Conservation (phyloP, 2,329 filamentous ascomycete genomes). For the Cyphellophora europaea region DNA sequence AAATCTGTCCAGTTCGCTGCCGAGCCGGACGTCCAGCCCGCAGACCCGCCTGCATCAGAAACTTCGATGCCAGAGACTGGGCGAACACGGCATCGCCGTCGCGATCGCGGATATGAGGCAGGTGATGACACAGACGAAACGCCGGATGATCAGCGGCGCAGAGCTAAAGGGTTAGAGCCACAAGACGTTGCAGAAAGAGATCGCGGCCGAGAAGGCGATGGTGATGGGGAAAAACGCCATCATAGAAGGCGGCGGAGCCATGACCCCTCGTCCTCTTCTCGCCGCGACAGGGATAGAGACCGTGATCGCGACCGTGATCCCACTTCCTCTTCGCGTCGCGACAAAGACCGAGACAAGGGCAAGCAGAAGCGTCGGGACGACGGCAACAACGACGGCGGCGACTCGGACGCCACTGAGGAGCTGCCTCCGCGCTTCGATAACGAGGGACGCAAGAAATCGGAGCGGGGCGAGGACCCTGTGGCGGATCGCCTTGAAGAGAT, state of each 20-base stretch:
- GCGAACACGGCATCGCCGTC: slow-evolving; percentile 9
- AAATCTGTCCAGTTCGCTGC: slow-evolving; percentile 18
- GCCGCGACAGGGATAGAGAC: slow-evolving; percentile 4
- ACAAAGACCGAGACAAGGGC: background rate
- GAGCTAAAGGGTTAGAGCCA: slow-evolving; percentile 1
- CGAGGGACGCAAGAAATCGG: slow-evolving; percentile 27
- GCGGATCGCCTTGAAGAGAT: slow-evolving; percentile 27
- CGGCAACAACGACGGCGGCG: slow-evolving; percentile 16
- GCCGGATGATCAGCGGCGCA: slow-evolving; percentile 9
- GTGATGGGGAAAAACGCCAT: slow-evolving; percentile 15
- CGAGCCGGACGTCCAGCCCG: slow-evolving; percentile 11
- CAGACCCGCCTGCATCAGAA: slow-evolving; percentile 6
- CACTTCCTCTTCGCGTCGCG: slow-evolving; percentile 5
- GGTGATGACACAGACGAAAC: slow-evolving; percentile 26
- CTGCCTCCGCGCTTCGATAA: slow-evolving; percentile 35
- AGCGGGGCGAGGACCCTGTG: slow-evolving; percentile 24
- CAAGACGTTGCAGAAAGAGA: slow-evolving; percentile 8
- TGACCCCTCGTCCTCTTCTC: slow-evolving; percentile 13
- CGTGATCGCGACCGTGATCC: slow-evolving; percentile 2
- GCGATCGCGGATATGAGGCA: slow-evolving; percentile 30
- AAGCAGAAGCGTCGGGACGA: slow-evolving; percentile 7
- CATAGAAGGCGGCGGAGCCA: slow-evolving; percentile 14
- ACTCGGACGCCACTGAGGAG: slow-evolving; percentile 35
- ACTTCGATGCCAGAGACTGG: slow-evolving; percentile 8
- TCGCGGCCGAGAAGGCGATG: slow-evolving; percentile 8